Base-by-base conservation (phyloP, 2,329 filamentous ascomycete genomes). In the Exophiala lecanii-corni region DNA sequence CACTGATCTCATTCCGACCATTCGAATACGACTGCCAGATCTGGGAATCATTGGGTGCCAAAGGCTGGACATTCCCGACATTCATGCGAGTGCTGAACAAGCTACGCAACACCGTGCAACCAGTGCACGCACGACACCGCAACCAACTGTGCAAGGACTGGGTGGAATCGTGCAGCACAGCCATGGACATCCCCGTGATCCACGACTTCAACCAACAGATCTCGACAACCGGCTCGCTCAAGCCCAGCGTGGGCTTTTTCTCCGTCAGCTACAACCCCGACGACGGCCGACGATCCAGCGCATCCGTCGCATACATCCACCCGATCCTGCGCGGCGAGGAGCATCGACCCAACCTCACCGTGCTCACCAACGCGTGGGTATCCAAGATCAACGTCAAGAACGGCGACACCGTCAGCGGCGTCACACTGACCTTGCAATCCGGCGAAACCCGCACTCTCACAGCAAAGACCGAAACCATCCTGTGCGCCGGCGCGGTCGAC, bases 91-190 rank as follows among this genome's bases (percentile, higher is more conserved):
- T 89, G 33, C 73, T 92, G 55, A 84, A 92, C 71, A 87, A 86
- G 66, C 75, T 94, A 56, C 83, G 85, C 64, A 94, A 92, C 73
- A 88, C 85, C n/a, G 78, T 94, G 50, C 87, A 94, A 69, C 88
- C 88, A 7, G 87, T 94, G 23, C 87, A 94, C 65, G 75, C 79
- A 45, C 80, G 83, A 46, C 88, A 94, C 69, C 78, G 86, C 56
- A 95, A 94, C 70, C 85, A 94, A 73, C 76, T 95, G 39, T 94
- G 87, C 74, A 79, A 86, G 65, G 89, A 94, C 66, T 95, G 89
- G 89, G 77, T 95, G 44, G 69, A 84, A 57, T 79, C 87, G 21
- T 92, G 86, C 74, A 84, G 84, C 50, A 77, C 74, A 19, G 85
- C 88, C 17, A 75, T 94, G 67, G 70, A 84, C 60, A 88, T 95